A percentile compares a stretch with the other conserved stretches of the same genome.
Conservation (phyloP, 306 rosid species). For the cucumber (Cucumis sativus) region Cucumber_9930_V3 NC_026659.2:1762001-1762500, state of each 20-base stretch:
- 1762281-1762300: constrained; percentile 70
- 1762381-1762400: constrained; percentile 74
- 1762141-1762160: not conserved
- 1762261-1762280: constrained; percentile 54
- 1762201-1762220: constrained; percentile 80
- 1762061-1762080: not conserved
- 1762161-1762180: constrained; percentile 92
- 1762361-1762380: constrained; percentile 93
- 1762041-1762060: not conserved
- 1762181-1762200: constrained; percentile 86
- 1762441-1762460: constrained; percentile 87
- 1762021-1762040: not conserved
- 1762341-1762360: constrained; percentile 78
- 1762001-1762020: not conserved
- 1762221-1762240: constrained; percentile 91
- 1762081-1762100: not conserved
- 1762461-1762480: constrained; percentile 94
- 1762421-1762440: constrained; percentile 82
- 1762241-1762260: constrained; percentile 71
- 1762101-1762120: not conserved
- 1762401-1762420: constrained; percentile 68
- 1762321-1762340: constrained; percentile 72
- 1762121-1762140: not conserved
- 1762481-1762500: constrained; percentile 83
- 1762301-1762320: constrained; percentile 76